A percentile compares a stretch with the other conserved stretches of the same genome.
phyloP scores from a whole-genome alignment of 2,329 filamentous ascomycete species.

The Bipolaris gigantea region DNA sequence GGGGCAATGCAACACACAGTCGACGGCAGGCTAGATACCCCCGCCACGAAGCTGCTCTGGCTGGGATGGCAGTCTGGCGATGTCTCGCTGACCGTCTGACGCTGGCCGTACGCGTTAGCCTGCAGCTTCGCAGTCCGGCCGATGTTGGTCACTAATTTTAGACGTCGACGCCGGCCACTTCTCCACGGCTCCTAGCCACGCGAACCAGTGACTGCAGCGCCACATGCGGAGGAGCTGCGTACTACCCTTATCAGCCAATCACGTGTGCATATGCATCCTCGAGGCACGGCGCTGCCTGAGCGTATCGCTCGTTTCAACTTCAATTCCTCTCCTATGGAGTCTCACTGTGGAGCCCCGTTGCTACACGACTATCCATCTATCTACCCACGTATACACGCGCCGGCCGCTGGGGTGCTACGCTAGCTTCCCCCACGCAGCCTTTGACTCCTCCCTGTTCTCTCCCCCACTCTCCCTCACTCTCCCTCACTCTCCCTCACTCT shows the following conservation, averaged over 20 bases:
- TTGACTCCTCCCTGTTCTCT: slow-evolving; percentile 4
- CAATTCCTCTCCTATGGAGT: slow-evolving; percentile 21
- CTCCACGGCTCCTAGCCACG: slow-evolving; percentile 14
- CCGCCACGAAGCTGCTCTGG: slow-evolving; percentile 18
- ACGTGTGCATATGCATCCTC: slow-evolving; percentile 18
- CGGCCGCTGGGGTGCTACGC: slow-evolving; percentile 37
- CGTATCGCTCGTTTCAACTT: slow-evolving; percentile 33
- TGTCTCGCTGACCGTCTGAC: slow-evolving; percentile 6
- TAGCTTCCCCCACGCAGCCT: slow-evolving; percentile 35
- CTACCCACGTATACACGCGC: slow-evolving; percentile 33
- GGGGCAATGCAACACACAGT: slow-evolving; percentile 24
- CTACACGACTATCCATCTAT: slow-evolving; percentile 7
- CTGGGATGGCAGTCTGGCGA: slow-evolving; percentile 15
- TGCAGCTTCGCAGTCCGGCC: slow-evolving; percentile 14
- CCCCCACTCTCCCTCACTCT: neutral
- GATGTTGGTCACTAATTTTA: slow-evolving; percentile 24
- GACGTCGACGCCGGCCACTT: slow-evolving; percentile 1
- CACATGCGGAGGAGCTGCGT: slow-evolving; percentile 6
- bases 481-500: neutral
- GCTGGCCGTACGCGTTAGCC: slow-evolving; percentile 15
- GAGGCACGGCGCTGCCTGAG: slow-evolving; percentile 21
- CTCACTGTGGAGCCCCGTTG: slow-evolving; percentile 22
- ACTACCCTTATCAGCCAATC: slow-evolving; percentile 19
- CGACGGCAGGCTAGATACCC: slow-evolving; percentile 17
- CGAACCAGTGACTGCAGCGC: slow-evolving; percentile 6